These are phyloP conservation scores for Cotoneaster glaucophyllus DNA, from an alignment of 306 rosid species.

Conservation along the genomic window DNA sequence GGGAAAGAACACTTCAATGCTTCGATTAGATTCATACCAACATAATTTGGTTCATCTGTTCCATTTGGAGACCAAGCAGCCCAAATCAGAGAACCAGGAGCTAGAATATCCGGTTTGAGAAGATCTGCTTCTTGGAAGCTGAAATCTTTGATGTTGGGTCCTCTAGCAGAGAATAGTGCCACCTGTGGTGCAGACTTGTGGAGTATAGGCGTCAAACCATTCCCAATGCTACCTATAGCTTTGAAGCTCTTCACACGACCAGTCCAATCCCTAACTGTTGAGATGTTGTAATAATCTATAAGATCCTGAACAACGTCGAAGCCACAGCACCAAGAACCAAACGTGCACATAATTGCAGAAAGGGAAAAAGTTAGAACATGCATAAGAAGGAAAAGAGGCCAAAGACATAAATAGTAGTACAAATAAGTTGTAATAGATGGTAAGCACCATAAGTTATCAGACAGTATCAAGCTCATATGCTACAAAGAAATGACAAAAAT, in stretches of 20 bases:
- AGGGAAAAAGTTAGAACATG: conserved; percentile 8
- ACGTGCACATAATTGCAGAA: conserved; percentile 7
- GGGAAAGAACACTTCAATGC: conserved; percentile 1
- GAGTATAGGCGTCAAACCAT: conserved; percentile 85
- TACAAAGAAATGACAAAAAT: neutral
- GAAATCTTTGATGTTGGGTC: conserved; percentile 91
- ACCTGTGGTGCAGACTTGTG: conserved; percentile 98
- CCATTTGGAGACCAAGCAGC: conserved; percentile 99
- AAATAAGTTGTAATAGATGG: neutral
- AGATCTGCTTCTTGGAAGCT: conserved; percentile 96
- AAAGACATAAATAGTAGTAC: conserved; percentile 1
- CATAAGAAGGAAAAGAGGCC: neutral
- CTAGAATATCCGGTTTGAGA: conserved; percentile 96
- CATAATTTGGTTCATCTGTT: conserved; percentile 88
- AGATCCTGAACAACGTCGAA: conserved; percentile 59
- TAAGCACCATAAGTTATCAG: neutral
- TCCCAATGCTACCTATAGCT: conserved; percentile 77
- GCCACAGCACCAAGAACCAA: conserved; percentile 16
- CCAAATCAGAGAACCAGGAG: conserved; percentile 99
- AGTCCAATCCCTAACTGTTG: conserved; percentile 97
- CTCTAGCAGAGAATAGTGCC: conserved; percentile 90
- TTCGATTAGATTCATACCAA: conserved; percentile 44
- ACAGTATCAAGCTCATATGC: conserved; percentile 3
- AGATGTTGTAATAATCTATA: conserved; percentile 72
- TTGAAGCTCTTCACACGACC: conserved; percentile 87